Evolutionary conservation across 2,329 filamentous ascomycete species (phyloP).

Genomic region (Hypomyces rosellus): DNA sequence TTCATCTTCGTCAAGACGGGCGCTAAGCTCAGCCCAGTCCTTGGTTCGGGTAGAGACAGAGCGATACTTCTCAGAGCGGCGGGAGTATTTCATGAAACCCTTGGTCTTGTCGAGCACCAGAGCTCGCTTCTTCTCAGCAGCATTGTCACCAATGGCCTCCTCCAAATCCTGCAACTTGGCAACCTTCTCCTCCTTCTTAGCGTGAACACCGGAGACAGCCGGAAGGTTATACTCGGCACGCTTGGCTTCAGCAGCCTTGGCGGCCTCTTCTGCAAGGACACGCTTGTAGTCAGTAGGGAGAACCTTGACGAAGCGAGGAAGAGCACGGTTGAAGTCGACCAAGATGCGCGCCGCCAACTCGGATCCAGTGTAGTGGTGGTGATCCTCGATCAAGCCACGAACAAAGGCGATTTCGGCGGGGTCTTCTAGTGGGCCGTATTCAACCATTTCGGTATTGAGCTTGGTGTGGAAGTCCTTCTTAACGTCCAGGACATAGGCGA

Average conservation of each 20-base stretch:
- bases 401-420: constrained; percentile 84
- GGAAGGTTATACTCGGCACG: constrained; percentile 77
- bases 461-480: constrained; percentile 85
- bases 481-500: constrained; percentile 89
- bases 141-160: constrained; percentile 78
- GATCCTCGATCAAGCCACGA: constrained; percentile 87
- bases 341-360: constrained; percentile 89
- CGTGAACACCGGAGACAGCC: constrained; percentile 59
- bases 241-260: constrained; percentile 79
- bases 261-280: constrained; percentile 77
- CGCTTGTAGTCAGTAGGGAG: constrained; percentile 95
- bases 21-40: constrained; percentile 89
- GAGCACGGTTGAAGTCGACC: constrained; percentile 88
- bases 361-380: constrained; percentile 96
- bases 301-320: constrained; percentile 88
- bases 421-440: constrained; percentile 76
- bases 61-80: constrained; percentile 89
- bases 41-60: constrained; percentile 75
- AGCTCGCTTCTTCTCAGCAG: constrained; percentile 82
- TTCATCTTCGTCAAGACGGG: constrained; percentile 84
- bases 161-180: constrained; percentile 78
- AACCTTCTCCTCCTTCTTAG: constrained; percentile 61
- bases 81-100: constrained; percentile 96
- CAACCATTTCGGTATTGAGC: constrained; percentile 97
- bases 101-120: constrained; percentile 95